phyloP scores from a whole-genome alignment of 2,329 filamentous ascomycete species.

The Aspergillus novofumigatus region DNA sequence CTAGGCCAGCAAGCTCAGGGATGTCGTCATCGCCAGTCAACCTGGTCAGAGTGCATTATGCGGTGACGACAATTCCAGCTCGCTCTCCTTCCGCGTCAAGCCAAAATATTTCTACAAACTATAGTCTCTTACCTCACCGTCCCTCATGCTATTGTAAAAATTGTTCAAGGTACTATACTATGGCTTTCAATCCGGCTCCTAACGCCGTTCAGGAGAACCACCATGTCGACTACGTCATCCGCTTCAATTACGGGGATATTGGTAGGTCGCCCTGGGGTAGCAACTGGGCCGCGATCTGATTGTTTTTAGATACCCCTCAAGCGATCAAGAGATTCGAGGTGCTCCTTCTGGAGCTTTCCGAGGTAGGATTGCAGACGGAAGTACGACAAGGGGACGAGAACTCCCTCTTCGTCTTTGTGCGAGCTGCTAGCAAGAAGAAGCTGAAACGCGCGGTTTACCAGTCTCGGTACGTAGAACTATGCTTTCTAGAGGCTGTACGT shows the following conservation, averaged over 20 bases:
- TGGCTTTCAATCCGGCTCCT: constrained; percentile 26
- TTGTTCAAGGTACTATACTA: constrained; percentile 5
- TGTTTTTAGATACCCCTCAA: constrained; percentile 57
- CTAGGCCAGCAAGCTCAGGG: neutral
- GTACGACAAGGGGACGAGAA: constrained; percentile 74
- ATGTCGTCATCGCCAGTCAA: constrained; percentile 4
- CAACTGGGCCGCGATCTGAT: neutral
- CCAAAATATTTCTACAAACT: neutral
- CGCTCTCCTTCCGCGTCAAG: neutral
- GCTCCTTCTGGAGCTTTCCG: constrained; percentile 70
- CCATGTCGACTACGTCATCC: constrained; percentile 85
- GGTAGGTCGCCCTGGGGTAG: constrained; percentile 45
- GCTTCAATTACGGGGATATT: constrained; percentile 66
- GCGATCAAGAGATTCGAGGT: constrained; percentile 73
- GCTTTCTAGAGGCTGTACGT: too few relatives aligned
- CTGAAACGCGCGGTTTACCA: constrained; percentile 80
- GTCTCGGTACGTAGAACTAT: constrained; percentile 52
- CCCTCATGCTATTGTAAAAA: neutral
- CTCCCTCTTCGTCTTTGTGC: constrained; percentile 79
- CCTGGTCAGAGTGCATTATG: neutral
- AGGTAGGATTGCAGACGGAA: constrained; percentile 78
- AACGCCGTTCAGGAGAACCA: constrained; percentile 49
- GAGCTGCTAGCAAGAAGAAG: constrained; percentile 66
- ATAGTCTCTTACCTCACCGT: neutral
- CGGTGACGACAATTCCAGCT: neutral